Evolutionary conservation across 23 red algal genomes (phyloP), one percentile per base, ranked within the genome.

Genomic region (Rhodosorus marinus): DNA sequence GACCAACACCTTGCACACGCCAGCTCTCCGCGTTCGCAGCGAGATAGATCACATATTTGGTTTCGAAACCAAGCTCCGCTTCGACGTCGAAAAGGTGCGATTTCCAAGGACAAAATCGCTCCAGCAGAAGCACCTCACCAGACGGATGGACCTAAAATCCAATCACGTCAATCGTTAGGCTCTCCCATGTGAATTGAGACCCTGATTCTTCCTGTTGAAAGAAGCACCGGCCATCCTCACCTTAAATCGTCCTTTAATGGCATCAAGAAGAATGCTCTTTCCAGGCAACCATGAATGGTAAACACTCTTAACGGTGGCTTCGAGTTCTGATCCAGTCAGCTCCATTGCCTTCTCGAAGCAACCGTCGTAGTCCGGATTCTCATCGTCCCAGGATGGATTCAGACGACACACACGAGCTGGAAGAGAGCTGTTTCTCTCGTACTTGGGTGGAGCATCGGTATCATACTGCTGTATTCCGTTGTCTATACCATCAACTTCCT

Each of bases 81-180:
- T 93, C 86, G 23, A 93, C 29, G 6, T 67, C 51, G 26, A 66
- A 98, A 26, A 98, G 64, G 40, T 98, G 90, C 7, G 81, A 62
- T 54, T 98, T 98, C 90, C 90, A 98, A 0, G 90, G 90, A 31
- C 73, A 78, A 55, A 59, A 84, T 45, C 75, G 67, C n/a, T 52
- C 24, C 42, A 98, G 31, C 0, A 80, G 59, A 19, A 98, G 29
- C 11, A 98, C 75, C 24, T 66, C 24, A 41, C 80, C 59, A 2
- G 59, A 61, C 4, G 50, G 14, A 66, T 85, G 52, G 6, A 59
- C 41, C 11, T 45, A 19, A 31, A 35, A 50, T 8, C 90, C 33
- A 20, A n/a, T n/a, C n/a, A n/a, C n/a, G n/a, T n/a, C n/a, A n/a
- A n/a, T n/a, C n/a, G n/a, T n/a, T n/a, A n/a, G n/a, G n/a, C n/a